A percentile compares a stretch with the other conserved stretches of the same genome.
Conservation (phyloP, 805 yeast species). For the Groenewaldozyma salmanticensis region DNA sequence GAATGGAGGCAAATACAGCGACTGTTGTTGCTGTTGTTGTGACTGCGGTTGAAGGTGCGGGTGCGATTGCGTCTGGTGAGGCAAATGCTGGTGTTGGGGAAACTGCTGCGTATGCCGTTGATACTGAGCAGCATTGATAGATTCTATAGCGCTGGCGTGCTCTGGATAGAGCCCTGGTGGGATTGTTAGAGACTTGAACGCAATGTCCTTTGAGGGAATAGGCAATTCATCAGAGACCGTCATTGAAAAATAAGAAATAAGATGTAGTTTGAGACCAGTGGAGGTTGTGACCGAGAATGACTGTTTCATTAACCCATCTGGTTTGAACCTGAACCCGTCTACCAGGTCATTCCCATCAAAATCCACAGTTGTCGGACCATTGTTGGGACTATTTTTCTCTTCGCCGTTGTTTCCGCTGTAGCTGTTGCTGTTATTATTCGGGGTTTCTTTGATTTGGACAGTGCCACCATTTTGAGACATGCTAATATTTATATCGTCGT, state of each 20-base stretch:
- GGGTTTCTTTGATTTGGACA: constrained; percentile 4
- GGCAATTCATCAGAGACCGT: constrained; percentile 24
- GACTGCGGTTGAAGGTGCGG: constrained; percentile 3
- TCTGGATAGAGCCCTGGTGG: constrained; percentile 33
- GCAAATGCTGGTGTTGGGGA: constrained; percentile 7
- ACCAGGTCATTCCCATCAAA: constrained; percentile 10
- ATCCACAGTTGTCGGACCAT: constrained; percentile 1
- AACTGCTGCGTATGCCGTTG: constrained; percentile 1
- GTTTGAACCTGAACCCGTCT: constrained; percentile 34
- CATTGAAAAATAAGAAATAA: constrained; percentile 44
- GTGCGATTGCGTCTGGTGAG: constrained; percentile 7
- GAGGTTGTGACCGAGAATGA: constrained; percentile 48
- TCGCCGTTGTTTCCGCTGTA: constrained; percentile 3
- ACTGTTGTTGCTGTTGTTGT: constrained; percentile 7
- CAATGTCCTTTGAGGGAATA: constrained; percentile 39
- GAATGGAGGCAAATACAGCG: constrained; percentile 6
- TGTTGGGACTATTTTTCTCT: constrained; percentile 5
- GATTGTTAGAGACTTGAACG: constrained; percentile 27
- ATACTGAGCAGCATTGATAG: neutral
- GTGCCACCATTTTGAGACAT: constrained; percentile 2
- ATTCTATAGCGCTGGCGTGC: constrained; percentile 14
- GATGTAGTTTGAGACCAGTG: constrained; percentile 45
- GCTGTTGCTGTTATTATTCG: constrained; percentile 1
- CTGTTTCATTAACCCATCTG: constrained; percentile 54
- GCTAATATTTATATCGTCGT: constrained; percentile 3